These are phyloP conservation scores for Parathielavia appendiculata DNA, from an alignment of 495 filamentous ascomycete species.

Conservation along the genomic window DNA sequence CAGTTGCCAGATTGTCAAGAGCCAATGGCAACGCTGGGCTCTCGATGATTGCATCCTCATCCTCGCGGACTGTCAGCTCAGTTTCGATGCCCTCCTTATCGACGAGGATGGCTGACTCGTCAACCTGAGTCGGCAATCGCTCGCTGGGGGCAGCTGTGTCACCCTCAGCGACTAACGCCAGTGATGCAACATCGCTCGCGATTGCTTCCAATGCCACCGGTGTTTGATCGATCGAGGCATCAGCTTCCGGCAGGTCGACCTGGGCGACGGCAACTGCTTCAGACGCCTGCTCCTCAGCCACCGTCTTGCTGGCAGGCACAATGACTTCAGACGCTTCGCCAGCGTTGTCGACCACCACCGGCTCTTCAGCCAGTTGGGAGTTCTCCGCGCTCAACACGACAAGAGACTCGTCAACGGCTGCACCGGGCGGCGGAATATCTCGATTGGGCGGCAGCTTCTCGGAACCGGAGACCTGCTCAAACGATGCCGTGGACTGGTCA, in stretches of 20 bases:
- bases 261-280: neutral
- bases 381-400: constrained; percentile 4
- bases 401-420: constrained; percentile 4
- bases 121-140: neutral
- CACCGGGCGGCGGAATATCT: neutral
- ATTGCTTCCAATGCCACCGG: neutral
- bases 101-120: neutral
- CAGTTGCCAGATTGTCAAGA: neutral
- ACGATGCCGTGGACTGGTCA: constrained; percentile 17
- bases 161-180: neutral
- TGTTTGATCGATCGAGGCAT: neutral
- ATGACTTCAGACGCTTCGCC: neutral
- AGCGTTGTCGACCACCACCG: constrained; percentile 3
- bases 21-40: neutral
- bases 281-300: neutral
- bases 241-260: neutral
- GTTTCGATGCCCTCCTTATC: neutral
- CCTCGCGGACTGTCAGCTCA: no score
- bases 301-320: neutral
- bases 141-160: neutral
- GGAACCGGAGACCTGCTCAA: constrained; percentile 14
- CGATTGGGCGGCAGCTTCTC: constrained; percentile 10
- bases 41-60: neutral
- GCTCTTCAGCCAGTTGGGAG: constrained; percentile 7
- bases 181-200: neutral